Conservation (phyloP, 805 yeast species). For the Suhomyces emberorum region DNA sequence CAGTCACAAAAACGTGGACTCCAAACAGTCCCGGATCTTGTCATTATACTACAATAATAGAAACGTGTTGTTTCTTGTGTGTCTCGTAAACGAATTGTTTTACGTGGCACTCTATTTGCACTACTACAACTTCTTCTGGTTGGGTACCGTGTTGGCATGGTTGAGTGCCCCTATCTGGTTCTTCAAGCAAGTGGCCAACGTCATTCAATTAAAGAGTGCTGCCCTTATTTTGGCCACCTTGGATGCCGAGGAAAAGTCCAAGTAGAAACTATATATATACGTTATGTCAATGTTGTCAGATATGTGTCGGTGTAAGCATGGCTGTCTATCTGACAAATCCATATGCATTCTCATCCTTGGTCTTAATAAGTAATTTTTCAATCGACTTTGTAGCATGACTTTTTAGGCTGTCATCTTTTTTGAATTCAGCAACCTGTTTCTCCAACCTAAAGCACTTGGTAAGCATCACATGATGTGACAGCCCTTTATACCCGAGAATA, state of each 20-base stretch:
- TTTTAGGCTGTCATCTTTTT: constrained; percentile 26
- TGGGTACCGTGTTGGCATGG: constrained; percentile 57
- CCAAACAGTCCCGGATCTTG: constrained; percentile 67
- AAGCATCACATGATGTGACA: constrained; percentile 38
- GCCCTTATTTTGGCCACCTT: constrained; percentile 72
- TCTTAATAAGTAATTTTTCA: constrained; percentile 23
- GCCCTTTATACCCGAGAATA: constrained; percentile 42
- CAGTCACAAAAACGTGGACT: constrained; percentile 80
- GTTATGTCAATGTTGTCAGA: too few species aligned
- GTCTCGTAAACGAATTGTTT: constrained; percentile 91
- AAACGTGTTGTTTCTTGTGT: constrained; percentile 77
- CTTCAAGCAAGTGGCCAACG: constrained; percentile 87
- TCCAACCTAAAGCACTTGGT: constrained; percentile 40
- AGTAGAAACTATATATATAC: too few species aligned
- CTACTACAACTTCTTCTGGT: constrained; percentile 58
- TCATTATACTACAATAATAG: constrained; percentile 85
- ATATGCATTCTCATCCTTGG: constrained; percentile 22
- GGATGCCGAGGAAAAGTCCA: constrained; percentile 57
- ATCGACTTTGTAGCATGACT: constrained; percentile 29
- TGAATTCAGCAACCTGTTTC: constrained; percentile 29
- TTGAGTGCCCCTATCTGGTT: constrained; percentile 81
- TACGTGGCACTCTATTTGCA: constrained; percentile 84
- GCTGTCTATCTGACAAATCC: neutral
- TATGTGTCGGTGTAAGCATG: too few species aligned
- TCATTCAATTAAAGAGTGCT: constrained; percentile 85